Evolutionary conservation across 2,329 filamentous ascomycete genomes (phyloP).

Genomic region (Clonostachys chloroleuca): DNA sequence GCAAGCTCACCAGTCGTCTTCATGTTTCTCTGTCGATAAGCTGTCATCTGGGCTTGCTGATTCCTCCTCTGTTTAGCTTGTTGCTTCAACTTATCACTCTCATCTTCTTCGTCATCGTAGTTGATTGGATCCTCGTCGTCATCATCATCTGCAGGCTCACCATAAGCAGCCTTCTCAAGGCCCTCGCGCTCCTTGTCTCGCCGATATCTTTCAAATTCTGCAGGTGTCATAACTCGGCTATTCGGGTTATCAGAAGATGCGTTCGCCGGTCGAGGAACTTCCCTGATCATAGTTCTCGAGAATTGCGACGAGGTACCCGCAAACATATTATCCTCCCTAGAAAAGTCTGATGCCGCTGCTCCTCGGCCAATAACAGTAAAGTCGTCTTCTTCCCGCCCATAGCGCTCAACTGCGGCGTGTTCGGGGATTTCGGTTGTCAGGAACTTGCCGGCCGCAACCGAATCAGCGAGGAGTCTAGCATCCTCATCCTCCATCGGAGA

Average conservation of each 20-base stretch:
- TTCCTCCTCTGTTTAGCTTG: conserved; percentile 74
- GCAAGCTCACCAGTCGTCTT: conserved; percentile 77
- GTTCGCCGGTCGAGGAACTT: conserved; percentile 22
- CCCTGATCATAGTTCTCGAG: conserved; percentile 27
- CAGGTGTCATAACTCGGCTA: conserved; percentile 85
- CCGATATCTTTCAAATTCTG: conserved; percentile 78
- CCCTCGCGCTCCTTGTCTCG: conserved; percentile 65
- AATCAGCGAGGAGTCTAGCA: conserved; percentile 45
- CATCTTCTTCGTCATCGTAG: conserved; percentile 74
- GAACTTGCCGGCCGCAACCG: conserved; percentile 42
- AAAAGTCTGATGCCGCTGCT: conserved; percentile 16
- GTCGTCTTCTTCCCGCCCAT: conserved; percentile 34
- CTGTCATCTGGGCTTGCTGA: conserved; percentile 84
- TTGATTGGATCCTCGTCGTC: conserved; percentile 61
- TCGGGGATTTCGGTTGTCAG: conserved; percentile 5
- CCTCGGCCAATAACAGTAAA: conserved; percentile 21
- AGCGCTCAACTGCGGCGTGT: conserved; percentile 14
- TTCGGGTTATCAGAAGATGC: not conserved
- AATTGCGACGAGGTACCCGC: conserved; percentile 37
- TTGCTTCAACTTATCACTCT: conserved; percentile 69
- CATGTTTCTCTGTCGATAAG: conserved; percentile 95
- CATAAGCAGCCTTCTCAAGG: conserved; percentile 31
- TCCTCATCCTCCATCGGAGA: conserved; percentile 47
- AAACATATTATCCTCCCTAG: conserved; percentile 52
- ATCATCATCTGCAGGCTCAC: conserved; percentile 45